Percentiles rank a stretch among this genome's conserved stretches.
These are phyloP conservation scores for Diospyros kaki DNA, from an alignment of 148 eudicot species.

Conservation along the genomic window DNA sequence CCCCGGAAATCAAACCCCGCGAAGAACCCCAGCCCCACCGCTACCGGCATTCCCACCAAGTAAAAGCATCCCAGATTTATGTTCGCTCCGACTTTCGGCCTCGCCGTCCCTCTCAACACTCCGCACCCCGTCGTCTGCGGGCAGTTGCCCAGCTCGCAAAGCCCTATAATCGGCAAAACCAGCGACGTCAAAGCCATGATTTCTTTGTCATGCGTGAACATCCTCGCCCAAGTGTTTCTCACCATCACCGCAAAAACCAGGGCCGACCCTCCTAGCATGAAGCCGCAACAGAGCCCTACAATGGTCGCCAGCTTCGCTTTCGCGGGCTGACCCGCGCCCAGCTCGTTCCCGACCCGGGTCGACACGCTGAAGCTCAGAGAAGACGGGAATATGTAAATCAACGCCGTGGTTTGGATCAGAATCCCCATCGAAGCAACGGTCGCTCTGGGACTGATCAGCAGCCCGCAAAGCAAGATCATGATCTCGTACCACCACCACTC, in stretches of 20 bases:
- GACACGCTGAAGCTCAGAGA: conserved; percentile 18
- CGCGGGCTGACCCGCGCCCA: conserved; percentile 6
- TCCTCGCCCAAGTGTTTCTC: conserved; percentile 4
- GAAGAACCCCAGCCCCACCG: conserved; percentile 30
- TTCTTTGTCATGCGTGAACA: conserved; percentile 14
- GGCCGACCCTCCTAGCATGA: conserved; percentile 9
- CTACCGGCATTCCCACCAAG: conserved; percentile 26
- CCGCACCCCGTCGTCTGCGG: conserved; percentile 25
- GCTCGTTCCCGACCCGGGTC: conserved; percentile 15
- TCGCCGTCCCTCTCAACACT: conserved; percentile 20
- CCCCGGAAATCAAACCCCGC: conserved; percentile 34
- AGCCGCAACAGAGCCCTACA: conserved; percentile 6
- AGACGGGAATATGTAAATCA: conserved; percentile 21
- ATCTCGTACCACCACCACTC: conserved; percentile 98
- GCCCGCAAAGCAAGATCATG: conserved; percentile 70
- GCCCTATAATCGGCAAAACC: conserved; percentile 18
- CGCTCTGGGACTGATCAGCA: conserved; percentile 18
- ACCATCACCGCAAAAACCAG: conserved; percentile 6
- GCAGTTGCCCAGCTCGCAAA: conserved; percentile 21
- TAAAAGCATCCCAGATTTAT: conserved; percentile 19
- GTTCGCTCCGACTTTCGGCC: conserved; percentile 20
- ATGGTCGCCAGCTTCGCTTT: conserved; percentile 11
- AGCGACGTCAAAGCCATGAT: conserved; percentile 14
- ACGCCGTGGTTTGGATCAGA: conserved; percentile 16
- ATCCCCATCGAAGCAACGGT: conserved; percentile 22